Evolutionary conservation across 2,329 filamentous ascomycete genomes (phyloP).

Genomic region (Penicillium sp.): DNA sequence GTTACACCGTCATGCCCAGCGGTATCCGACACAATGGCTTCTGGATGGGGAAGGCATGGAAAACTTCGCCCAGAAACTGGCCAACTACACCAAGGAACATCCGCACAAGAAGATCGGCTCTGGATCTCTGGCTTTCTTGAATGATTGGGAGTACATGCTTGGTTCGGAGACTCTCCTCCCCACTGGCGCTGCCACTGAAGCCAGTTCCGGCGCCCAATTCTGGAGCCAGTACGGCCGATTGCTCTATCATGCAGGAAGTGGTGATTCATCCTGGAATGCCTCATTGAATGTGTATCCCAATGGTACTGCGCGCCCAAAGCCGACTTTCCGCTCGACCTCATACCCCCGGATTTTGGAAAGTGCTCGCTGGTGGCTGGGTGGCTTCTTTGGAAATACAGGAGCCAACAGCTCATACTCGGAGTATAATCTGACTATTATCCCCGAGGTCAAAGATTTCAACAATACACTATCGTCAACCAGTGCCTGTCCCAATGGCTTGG

Average conservation of each 20-base stretch:
- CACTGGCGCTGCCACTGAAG: slow-evolving; percentile 51
- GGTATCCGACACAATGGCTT: slow-evolving; percentile 48
- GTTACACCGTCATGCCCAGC: slow-evolving; percentile 55
- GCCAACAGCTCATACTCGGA: slow-evolving; percentile 23
- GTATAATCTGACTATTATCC: slow-evolving; percentile 49
- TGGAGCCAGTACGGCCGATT: slow-evolving; percentile 56
- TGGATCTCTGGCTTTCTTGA: slow-evolving; percentile 53
- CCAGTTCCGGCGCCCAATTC: slow-evolving; percentile 49
- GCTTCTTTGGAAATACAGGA: slow-evolving; percentile 30
- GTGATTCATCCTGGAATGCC: slow-evolving; percentile 49
- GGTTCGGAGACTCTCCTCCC: slow-evolving; percentile 48
- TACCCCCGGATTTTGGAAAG: slow-evolving; percentile 57
- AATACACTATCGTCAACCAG: slow-evolving; percentile 50
- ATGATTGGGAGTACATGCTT: slow-evolving; percentile 51
- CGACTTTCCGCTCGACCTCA: slow-evolving; percentile 53
- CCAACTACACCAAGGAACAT: slow-evolving; percentile 44
- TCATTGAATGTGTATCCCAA: slow-evolving; percentile 41
- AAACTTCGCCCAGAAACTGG: slow-evolving; percentile 49
- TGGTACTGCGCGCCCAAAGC: slow-evolving; percentile 48
- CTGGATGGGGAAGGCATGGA: slow-evolving; percentile 52
- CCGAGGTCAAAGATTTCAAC: slow-evolving; percentile 51
- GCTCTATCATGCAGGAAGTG: slow-evolving; percentile 50
- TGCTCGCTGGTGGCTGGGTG: slow-evolving; percentile 42
- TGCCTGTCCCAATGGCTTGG: slow-evolving; percentile 31
- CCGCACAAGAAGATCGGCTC: slow-evolving; percentile 35